Conservation (phyloP, 1,284 basidiomycete species). For the Entoloma clypeatum region DNA sequence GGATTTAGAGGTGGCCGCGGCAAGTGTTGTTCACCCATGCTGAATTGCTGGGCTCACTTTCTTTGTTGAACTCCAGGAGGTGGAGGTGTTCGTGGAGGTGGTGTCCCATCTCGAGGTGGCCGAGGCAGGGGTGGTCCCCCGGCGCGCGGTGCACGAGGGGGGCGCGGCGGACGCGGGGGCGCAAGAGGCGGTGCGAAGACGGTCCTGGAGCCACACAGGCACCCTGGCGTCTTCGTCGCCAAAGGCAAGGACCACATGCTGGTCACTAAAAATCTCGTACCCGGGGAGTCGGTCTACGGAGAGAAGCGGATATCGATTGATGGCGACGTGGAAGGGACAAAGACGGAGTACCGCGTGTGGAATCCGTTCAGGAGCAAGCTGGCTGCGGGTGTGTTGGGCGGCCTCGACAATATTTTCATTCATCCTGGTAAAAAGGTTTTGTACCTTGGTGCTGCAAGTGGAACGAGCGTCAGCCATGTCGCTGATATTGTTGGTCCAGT, state of each 20-base stretch:
- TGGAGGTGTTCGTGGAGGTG: constrained; percentile 23
- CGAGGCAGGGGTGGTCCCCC: constrained; percentile 37
- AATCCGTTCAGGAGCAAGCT: constrained; percentile 99
- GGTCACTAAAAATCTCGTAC: constrained; percentile 97
- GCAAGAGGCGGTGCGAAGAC: constrained; percentile 80
- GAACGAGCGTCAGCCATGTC: constrained; percentile 97
- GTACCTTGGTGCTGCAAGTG: constrained; percentile 96
- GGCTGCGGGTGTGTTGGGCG: constrained; percentile 95
- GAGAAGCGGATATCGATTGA: constrained; percentile 94
- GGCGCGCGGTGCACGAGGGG: constrained; percentile 38
- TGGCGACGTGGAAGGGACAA: constrained; percentile 74
- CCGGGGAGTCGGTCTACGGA: constrained; percentile 97
- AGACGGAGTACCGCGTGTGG: constrained; percentile 98
- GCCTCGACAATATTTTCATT: constrained; percentile 93
- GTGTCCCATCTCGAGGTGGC: constrained; percentile 31
- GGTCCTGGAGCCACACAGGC: constrained; percentile 93
- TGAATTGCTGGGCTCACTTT: not conserved
- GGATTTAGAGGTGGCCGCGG: constrained; percentile 30
- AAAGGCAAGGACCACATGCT: constrained; percentile 96
- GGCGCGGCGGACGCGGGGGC: constrained; percentile 53
- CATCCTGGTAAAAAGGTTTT: constrained; percentile 94
- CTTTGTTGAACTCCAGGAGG: constrained; percentile 11
- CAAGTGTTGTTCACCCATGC: constrained; percentile 6
- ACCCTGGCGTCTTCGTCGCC: constrained; percentile 91
- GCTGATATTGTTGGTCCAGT: constrained; percentile 97